A percentile compares a stretch with the other conserved stretches of the same genome.
Evolutionary conservation across 345 rosid species (phyloP).

Genomic region (Mallotus nudiflorus): DNA sequence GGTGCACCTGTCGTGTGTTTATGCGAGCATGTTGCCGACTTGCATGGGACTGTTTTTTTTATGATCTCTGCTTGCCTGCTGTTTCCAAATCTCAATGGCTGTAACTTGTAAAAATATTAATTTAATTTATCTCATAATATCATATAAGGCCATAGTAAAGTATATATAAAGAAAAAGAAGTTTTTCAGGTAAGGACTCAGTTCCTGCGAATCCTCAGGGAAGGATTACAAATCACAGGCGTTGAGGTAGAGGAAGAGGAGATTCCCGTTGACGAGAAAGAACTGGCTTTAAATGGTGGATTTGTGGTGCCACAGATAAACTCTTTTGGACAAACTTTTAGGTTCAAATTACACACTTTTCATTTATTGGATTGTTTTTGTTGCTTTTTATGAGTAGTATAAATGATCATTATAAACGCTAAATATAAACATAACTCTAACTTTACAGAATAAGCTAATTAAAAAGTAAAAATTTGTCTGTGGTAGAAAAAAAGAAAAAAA

Average conservation of each 20-base stretch:
- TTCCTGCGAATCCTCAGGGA: constrained; percentile 44
- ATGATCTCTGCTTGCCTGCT: not conserved
- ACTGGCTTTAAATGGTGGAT: constrained; percentile 50
- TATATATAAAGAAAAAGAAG: not conserved
- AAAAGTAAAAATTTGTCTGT: constrained; percentile 2
- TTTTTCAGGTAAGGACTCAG: constrained; percentile 46
- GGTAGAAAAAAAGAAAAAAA: not conserved
- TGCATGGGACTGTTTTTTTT: not conserved
- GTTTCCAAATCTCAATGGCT: not conserved
- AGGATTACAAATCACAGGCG: constrained; percentile 41
- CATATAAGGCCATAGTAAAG: not conserved
- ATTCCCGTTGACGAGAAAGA: constrained; percentile 38
- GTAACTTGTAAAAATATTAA: too few relatives aligned
- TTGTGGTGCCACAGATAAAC: constrained; percentile 56
- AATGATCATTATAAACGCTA: too few relatives aligned
- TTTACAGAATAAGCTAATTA: not conserved
- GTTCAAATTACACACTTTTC: constrained; percentile 34
- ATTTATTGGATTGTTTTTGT: not conserved
- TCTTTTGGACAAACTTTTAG: too few relatives aligned
- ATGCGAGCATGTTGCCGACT: not conserved
- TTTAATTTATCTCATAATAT: not conserved
- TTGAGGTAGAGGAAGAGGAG: constrained; percentile 42
- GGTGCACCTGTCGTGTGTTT: too few relatives aligned
- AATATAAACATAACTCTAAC: not conserved
- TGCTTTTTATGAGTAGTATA: too few relatives aligned